Conservation (phyloP, 2,329 filamentous ascomycete species). For the Talaromyces sp. region DNA sequence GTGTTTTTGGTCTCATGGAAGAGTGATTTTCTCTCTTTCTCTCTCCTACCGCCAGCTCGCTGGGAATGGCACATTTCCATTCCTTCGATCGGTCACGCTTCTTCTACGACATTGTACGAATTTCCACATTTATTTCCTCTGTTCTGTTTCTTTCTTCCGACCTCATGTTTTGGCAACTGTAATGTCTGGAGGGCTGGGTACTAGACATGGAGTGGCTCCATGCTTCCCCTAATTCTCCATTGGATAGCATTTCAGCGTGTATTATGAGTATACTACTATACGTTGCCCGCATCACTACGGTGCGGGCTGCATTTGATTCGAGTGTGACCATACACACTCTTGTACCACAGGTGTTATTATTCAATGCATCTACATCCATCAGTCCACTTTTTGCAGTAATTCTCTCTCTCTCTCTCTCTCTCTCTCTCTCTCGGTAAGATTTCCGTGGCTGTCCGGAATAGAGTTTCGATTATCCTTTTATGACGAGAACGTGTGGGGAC, state of each 20-base stretch:
- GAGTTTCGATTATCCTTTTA: background rate
- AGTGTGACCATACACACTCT: background rate
- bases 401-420: no score
- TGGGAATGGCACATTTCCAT: background rate
- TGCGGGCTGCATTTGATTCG: background rate
- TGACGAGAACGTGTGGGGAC: background rate
- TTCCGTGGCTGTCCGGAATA: background rate
- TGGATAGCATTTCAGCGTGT: slow-evolving; percentile 12
- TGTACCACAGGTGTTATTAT: background rate
- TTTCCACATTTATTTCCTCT: slow-evolving; percentile 8
- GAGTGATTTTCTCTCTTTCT: slow-evolving; percentile 50
- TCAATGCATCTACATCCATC: background rate
- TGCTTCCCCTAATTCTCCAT: background rate
- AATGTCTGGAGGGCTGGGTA: background rate
- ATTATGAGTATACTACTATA: slow-evolving; percentile 8
- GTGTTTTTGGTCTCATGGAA: slow-evolving; percentile 95
- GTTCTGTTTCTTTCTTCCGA: background rate
- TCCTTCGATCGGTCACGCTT: slow-evolving; percentile 13
- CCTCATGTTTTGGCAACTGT: background rate
- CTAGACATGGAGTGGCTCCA: background rate
- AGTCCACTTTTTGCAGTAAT: background rate
- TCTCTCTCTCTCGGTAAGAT: background rate
- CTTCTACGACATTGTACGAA: slow-evolving; percentile 35
- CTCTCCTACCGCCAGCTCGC: slow-evolving; percentile 7
- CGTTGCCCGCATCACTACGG: background rate